Percentiles rank a stretch among this genome's conserved stretches.
phyloP scores from a whole-genome alignment of 257 asterid genomes.

The Linderniella brevidens region DNA sequence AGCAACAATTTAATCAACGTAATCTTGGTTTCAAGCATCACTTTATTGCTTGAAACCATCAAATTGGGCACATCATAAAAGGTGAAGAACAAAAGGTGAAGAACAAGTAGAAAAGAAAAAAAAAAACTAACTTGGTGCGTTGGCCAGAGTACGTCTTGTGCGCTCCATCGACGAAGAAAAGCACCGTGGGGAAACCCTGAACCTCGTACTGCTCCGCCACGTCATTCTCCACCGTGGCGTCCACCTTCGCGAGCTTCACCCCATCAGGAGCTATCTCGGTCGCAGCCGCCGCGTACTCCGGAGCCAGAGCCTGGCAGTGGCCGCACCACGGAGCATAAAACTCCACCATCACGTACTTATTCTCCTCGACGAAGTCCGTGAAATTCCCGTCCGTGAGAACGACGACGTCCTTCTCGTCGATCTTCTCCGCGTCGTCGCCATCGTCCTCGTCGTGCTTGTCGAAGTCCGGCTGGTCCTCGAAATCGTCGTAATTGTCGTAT shows the following conservation, averaged over 20 bases:
- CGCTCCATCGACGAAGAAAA: conserved; percentile 71
- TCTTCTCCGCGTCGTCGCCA: conserved; percentile 15
- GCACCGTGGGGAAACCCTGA: conserved; percentile 68
- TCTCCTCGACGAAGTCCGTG: conserved; percentile 40
- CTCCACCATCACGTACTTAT: conserved; percentile 84
- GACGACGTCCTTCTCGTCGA: conserved; percentile 73
- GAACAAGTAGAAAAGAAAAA: too few relatives aligned
- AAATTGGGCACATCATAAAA: background rate
- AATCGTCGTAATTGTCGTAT: conserved; percentile 30
- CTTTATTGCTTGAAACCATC: background rate
- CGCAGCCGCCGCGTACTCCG: conserved; percentile 98
- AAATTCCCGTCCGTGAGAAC: conserved; percentile 66
- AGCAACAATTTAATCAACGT: too few relatives aligned
- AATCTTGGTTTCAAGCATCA: too few relatives aligned
- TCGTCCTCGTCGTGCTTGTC: conserved; percentile 15
- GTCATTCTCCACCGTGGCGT: conserved; percentile 61
- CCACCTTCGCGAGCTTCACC: conserved; percentile 82
- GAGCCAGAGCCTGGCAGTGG: conserved; percentile 71
- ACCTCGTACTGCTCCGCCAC: conserved; percentile 67
- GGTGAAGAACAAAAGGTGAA: background rate
- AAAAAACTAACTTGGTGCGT: conserved; percentile 58
- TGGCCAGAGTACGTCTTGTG: conserved; percentile 57
- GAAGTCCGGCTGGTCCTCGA: conserved; percentile 27
- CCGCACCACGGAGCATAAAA: conserved; percentile 99
- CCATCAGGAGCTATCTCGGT: conserved; percentile 44